Percentiles rank a stretch among this genome's conserved stretches.
Conservation (phyloP, 2,329 filamentous ascomycete genomes). For the Penicillium polonicum region DNA sequence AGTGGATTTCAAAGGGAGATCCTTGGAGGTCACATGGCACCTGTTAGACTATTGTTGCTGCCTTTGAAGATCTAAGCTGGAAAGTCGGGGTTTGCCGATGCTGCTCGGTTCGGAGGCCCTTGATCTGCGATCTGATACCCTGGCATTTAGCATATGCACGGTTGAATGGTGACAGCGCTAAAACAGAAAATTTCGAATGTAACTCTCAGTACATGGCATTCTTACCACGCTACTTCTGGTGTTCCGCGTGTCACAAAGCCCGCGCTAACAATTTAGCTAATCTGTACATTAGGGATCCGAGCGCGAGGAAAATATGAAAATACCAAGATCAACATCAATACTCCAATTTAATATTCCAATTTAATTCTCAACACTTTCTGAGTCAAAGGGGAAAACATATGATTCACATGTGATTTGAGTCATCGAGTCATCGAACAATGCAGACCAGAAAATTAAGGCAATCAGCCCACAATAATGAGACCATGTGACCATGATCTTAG, state of each 20-base stretch:
- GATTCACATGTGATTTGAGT: constrained; percentile 4
- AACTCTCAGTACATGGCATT: background rate
- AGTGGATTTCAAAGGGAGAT: background rate
- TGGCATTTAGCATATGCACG: constrained; percentile 6
- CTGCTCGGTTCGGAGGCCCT: constrained; percentile 1
- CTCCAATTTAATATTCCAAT: background rate
- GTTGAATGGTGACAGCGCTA: constrained; percentile 3
- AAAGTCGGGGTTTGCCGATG: constrained; percentile 1
- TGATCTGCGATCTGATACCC: constrained; percentile 6
- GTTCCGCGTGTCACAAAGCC: background rate
- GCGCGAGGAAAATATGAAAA: background rate
- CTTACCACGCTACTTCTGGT: background rate
- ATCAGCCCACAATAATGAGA: background rate
- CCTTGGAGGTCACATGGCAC: constrained; percentile 1
- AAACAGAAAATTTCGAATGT: background rate
- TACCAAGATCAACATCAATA: background rate
- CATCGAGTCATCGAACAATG: background rate
- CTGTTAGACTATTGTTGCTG: background rate
- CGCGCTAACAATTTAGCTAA: background rate
- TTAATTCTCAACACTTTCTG: background rate
- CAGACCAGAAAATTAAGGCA: constrained; percentile 7
- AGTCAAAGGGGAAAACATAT: constrained; percentile 4
- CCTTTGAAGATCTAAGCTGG: background rate
- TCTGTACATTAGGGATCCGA: background rate
- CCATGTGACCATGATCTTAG: constrained; percentile 1